Evolutionary conservation across 305 asterid species (phyloP), one percentile per base, ranked within the genome.

Genomic region (Fraxinus dipetala): DNA sequence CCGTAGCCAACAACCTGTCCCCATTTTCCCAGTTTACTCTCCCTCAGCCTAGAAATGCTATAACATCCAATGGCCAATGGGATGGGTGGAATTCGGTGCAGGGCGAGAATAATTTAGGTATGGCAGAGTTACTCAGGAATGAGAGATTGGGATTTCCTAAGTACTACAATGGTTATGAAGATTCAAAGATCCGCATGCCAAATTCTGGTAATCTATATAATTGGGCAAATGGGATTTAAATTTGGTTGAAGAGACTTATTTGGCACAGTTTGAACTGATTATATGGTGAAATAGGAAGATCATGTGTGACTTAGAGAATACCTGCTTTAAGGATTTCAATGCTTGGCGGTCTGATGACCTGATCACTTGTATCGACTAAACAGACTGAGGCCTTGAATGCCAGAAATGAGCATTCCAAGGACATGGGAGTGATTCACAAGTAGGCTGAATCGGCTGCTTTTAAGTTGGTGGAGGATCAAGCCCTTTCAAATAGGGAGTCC

Each of bases 51-150:
- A 92, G 96, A 84, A 92, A 85, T 40, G 89, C 91, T 72, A 67
- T 89, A 72, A 78, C 87, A 80, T 84, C 97, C 76, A 91, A 95
- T 85, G 93, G 96, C 67, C 99, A 89, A 70, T 94, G 94, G 97
- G 90, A 95, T 83, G 84, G 92, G 59, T 91, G 97, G 98, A 92
- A 90, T 84, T 93, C 90, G 67, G 88, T 82, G 40, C 97, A 85
- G 67, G 79, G 88, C 65, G 96, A 91, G 38, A 90, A 89, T 83
- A 90, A 90, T 77, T 48, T 90, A 84, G 92, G 92, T 20, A 83
- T 92, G 92, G 89, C 92, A 63, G 98, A 95, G 56, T 85, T 91
- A 24, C 90, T 86, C 72, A 86, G 96, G 85, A 87, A 84, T 61
- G 99, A 94, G 85, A 93, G 97, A 77, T 74, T 91, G 89, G 97